phyloP scores from a whole-genome alignment of 2,329 filamentous ascomycete species.

The Penicillium hesseltinei region DNA sequence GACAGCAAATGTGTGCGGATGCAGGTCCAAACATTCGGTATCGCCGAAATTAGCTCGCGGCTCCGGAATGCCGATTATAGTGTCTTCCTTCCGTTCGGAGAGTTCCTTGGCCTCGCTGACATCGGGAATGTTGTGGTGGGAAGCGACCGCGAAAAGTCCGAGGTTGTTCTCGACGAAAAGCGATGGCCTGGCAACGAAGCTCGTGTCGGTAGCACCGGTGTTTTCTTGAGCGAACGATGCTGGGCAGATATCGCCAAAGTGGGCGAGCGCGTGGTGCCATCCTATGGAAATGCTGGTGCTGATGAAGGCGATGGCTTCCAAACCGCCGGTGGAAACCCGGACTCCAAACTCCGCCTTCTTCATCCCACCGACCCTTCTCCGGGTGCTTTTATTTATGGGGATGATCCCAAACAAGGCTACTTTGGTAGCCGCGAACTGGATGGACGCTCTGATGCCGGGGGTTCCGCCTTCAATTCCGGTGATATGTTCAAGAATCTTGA shows the following conservation, averaged over 20 bases:
- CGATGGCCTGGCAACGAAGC: conserved; percentile 92
- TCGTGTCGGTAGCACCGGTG: conserved; percentile 82
- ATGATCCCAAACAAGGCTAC: conserved; percentile 76
- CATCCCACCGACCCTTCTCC: conserved; percentile 49
- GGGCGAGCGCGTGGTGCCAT: conserved; percentile 58
- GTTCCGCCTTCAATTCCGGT: conserved; percentile 83
- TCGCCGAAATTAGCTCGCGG: conserved; percentile 93
- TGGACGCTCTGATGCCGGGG: conserved; percentile 83
- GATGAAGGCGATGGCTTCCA: conserved; percentile 59
- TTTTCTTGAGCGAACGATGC: conserved; percentile 93
- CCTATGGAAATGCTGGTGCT: conserved; percentile 59
- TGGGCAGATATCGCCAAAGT: conserved; percentile 88
- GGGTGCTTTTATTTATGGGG: conserved; percentile 62
- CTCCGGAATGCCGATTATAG: conserved; percentile 93
- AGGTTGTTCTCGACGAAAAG: conserved; percentile 87
- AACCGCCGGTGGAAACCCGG: conserved; percentile 46
- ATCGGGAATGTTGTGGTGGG: conserved; percentile 82
- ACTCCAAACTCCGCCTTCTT: conserved; percentile 58
- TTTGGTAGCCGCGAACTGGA: conserved; percentile 80
- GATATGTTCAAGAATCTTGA: conserved; percentile 99
- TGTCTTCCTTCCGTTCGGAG: conserved; percentile 89
- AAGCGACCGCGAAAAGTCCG: conserved; percentile 86
- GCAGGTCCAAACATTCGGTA: conserved; percentile 91
- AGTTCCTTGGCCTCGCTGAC: conserved; percentile 88
- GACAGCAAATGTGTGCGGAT: conserved; percentile 97